Conservation (phyloP, 306 rosid species). For the Neltuma alba region DNA sequence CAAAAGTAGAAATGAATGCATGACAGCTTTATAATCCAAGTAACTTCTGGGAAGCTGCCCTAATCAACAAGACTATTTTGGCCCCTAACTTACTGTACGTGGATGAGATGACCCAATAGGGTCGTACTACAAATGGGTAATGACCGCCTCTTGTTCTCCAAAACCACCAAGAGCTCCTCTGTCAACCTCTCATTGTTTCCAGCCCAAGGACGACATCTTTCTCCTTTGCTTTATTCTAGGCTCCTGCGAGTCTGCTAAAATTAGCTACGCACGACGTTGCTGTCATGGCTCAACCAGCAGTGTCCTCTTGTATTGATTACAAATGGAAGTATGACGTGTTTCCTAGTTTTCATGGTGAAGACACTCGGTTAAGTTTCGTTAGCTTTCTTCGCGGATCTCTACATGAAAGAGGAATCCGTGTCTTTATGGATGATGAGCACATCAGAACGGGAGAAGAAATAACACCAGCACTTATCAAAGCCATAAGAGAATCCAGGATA, state of each 20-base stretch:
- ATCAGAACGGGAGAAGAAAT: background rate
- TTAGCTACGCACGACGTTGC: background rate
- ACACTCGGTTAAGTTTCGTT: background rate
- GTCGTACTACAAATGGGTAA: too few relatives aligned
- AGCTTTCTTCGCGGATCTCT: background rate
- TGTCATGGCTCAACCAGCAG: background rate
- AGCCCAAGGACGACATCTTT: background rate
- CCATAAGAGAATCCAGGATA: background rate
- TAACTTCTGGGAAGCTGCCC: too few relatives aligned
- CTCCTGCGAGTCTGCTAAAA: background rate
- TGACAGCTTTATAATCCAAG: too few relatives aligned
- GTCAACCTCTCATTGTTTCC: background rate
- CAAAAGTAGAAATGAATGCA: too few relatives aligned
- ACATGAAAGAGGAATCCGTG: background rate
- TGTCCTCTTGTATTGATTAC: background rate
- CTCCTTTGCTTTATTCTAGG: background rate
- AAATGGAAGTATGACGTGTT: background rate
- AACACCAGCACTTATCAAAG: background rate
- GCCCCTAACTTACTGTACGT: too few relatives aligned
- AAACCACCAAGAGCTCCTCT: too few relatives aligned
- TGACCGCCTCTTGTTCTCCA: too few relatives aligned
- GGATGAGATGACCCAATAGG: too few relatives aligned
- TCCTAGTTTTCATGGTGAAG: background rate
- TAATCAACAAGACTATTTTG: too few relatives aligned
- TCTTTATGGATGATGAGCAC: background rate